phyloP scores from a whole-genome alignment of 1,139 yeast species.

The Yamadazyma buinensis region DNA sequence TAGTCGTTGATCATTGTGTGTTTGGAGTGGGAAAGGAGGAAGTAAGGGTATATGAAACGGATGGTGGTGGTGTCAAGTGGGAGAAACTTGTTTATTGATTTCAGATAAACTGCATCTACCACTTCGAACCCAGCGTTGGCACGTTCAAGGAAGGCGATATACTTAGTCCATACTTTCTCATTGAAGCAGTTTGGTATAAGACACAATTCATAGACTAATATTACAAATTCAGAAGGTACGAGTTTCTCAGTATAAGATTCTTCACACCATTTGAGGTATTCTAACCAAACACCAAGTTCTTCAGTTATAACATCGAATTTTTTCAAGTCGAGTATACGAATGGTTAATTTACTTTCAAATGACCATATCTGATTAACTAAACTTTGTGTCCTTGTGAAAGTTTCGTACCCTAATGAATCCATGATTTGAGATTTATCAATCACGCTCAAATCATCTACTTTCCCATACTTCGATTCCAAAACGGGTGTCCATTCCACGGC shows the following conservation, averaged over 20 bases:
- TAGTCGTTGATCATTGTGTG: conserved; percentile 24
- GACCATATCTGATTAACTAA: conserved; percentile 58
- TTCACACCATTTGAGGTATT: conserved; percentile 48
- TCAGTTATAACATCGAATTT: conserved; percentile 17
- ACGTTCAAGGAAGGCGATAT: conserved; percentile 39
- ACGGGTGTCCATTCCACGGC: conserved; percentile 17
- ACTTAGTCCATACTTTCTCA: conserved; percentile 55
- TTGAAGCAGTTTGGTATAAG: conserved; percentile 54
- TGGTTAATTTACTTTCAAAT: conserved; percentile 50
- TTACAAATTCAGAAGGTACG: conserved; percentile 6
- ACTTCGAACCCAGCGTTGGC: background rate
- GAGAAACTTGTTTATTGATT: conserved; percentile 42
- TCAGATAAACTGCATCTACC: conserved; percentile 21
- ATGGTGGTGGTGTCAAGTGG: conserved; percentile 38
- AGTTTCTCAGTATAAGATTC: background rate
- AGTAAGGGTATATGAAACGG: conserved; percentile 40
- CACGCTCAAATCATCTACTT: conserved; percentile 21
- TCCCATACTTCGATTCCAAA: conserved; percentile 18
- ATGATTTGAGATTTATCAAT: conserved; percentile 35
- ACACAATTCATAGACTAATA: conserved; percentile 55
- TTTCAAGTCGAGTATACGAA: conserved; percentile 40
- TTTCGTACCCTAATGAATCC: conserved; percentile 38
- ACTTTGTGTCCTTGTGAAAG: conserved; percentile 45
- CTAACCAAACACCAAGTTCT: conserved; percentile 47
- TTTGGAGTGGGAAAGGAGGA: conserved; percentile 20